Base-by-base conservation (phyloP, 2,329 filamentous ascomycete genomes). In the Scopulariopsis brevicaulis region DNA sequence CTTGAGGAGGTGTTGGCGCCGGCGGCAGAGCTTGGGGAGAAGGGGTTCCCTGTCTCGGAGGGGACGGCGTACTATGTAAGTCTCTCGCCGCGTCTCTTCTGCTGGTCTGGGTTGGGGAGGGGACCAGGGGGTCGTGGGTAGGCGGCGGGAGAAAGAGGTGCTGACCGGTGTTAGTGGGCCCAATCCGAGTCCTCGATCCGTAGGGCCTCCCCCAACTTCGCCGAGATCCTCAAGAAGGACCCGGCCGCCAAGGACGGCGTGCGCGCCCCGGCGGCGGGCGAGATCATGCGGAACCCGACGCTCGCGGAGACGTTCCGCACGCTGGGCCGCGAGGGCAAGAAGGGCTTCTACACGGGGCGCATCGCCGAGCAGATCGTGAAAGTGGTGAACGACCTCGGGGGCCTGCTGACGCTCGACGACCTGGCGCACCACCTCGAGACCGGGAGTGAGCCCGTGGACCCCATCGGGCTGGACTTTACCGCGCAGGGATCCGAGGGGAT, bases 41-140 rank as follows among this genome's bases (percentile, higher is more conserved):
- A 89, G 59, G 94, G 94, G 0, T 96, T 93, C 62, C 90, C 94
- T 0, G 90, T 99, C 2, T 90, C 87, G 1, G 90, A 97, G 67
- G 71, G 95, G 10, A 81, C 89, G 22, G 83, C 86, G 0, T 75
- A 73, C 40, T 84, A 79, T 63, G 89, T 93, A 70, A 69, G 87
- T 77, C 28, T 7, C 1, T 10, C 4, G n/a, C n/a, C n/a, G n/a
- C n/a, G 2, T 20, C 11, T 24, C 25, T 54, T 15, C 40, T 37
- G 20, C 20, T 28, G 4, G 15, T 20, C 18, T 8, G 12, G n/a
- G 12, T 50, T 6, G 12, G n/a, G 22, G 5, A 20, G 8, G 20
- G 14, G 46, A n/a, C 15, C 11, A 22, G n/a, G 8, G 46, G 20
- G n/a, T 12, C 11, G 8, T 8, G 22, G 20, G 8, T 6, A 50